These are phyloP conservation scores for Orobanche coerulescens DNA, from an alignment of 257 asterid genomes.

Conservation along the genomic window DNA sequence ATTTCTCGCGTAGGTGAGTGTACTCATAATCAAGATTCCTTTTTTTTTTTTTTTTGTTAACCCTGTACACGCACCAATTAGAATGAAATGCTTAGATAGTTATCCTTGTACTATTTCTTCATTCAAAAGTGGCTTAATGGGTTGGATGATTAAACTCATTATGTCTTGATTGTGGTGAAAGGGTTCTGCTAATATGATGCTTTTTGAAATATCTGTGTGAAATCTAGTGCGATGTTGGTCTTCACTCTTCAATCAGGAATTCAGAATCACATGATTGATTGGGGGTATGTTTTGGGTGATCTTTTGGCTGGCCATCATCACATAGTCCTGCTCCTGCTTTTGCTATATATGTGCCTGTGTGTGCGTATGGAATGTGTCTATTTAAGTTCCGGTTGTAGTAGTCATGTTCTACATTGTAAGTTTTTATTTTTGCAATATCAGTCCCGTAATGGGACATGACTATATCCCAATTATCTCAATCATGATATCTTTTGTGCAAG, in stretches of 20 bases:
- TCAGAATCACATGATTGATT: background rate
- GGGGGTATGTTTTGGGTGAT: background rate
- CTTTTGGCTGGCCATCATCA: no score
- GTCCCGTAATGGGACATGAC: no score
- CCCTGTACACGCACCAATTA: background rate
- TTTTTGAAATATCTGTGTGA: background rate
- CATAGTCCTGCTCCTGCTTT: no score
- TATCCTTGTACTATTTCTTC: slow-evolving; percentile 5
- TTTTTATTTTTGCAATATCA: no score
- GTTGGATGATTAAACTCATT: slow-evolving; percentile 1
- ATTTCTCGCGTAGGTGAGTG: background rate
- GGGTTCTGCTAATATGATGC: background rate
- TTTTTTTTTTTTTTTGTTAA: slow-evolving; percentile 3
- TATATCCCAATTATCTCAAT: no score
- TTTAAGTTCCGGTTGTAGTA: no score
- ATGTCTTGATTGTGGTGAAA: background rate
- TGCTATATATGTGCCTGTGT: no score
- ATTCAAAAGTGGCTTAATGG: background rate
- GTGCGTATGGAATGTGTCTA: no score
- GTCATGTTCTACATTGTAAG: no score
- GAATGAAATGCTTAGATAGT: background rate
- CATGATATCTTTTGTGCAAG: no score
- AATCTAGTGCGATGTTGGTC: background rate
- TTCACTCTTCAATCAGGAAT: background rate
- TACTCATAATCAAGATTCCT: background rate